phyloP scores from a whole-genome alignment of 352 stramenopile genomes.

The Globisporangium polare region DNA sequence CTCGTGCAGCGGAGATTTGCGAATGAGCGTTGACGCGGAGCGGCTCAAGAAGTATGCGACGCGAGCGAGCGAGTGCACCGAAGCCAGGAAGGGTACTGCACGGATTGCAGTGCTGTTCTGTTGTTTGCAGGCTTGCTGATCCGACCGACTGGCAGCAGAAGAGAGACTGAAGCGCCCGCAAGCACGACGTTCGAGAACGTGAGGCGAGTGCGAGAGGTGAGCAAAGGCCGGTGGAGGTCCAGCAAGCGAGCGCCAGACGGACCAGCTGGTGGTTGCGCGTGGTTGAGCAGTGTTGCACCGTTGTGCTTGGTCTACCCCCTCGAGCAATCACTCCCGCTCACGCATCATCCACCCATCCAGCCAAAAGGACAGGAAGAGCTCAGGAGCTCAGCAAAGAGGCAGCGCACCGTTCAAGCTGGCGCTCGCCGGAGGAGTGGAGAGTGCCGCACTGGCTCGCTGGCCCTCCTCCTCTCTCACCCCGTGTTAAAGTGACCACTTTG shows the following conservation, averaged over 20 bases:
- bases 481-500: background rate
- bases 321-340: constrained; percentile 12
- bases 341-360: constrained; percentile 8
- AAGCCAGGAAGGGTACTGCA: constrained; percentile 4
- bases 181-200: constrained; percentile 12
- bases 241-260: constrained; percentile 1
- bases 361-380: constrained; percentile 2
- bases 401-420: background rate
- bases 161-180: constrained; percentile 3
- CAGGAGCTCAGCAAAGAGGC: background rate
- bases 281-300: constrained; percentile 8
- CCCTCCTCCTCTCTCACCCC: background rate
- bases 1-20: constrained; percentile 1
- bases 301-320: background rate
- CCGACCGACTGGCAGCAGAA: constrained; percentile 1
- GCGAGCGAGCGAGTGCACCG: constrained; percentile 1
- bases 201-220: constrained; percentile 6
- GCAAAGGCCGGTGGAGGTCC: constrained; percentile 8
- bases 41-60: background rate
- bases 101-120: constrained; percentile 1
- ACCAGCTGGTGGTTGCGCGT: constrained; percentile 13
- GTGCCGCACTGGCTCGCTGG: constrained; percentile 1
- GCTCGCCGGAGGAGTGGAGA: background rate
- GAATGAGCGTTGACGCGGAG: constrained; percentile 6
- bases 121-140: constrained; percentile 2